phyloP scores from a whole-genome alignment of 495 filamentous ascomycete genomes.

The Tuber magnatum region DNA sequence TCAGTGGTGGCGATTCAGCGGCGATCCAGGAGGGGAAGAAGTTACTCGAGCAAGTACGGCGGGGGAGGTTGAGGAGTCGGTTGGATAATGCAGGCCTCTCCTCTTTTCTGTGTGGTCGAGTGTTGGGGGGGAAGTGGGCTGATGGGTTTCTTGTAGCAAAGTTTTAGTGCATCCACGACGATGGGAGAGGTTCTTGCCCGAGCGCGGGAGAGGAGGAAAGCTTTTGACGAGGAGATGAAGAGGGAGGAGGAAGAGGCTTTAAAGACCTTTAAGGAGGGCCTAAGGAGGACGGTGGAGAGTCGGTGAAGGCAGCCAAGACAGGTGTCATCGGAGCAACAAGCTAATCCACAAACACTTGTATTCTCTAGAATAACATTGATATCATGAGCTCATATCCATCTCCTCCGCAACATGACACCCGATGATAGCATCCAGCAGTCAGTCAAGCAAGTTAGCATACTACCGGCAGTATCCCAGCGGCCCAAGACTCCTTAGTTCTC shows the following conservation, averaged over 20 bases:
- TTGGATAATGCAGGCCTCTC: slow-evolving; percentile 26
- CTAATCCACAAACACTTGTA: not conserved
- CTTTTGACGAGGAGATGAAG: slow-evolving; percentile 36
- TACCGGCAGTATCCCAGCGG: not conserved
- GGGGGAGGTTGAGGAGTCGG: slow-evolving; percentile 22
- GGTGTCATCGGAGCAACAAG: not conserved
- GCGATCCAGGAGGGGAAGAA: not conserved
- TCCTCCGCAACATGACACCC: not conserved
- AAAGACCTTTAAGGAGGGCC: slow-evolving; percentile 32
- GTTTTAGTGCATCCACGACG: not conserved
- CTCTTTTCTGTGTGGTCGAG: not conserved
- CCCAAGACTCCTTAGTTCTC: not conserved
- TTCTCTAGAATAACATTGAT: not conserved
- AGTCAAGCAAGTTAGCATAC: not conserved
- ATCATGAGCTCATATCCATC: not conserved
- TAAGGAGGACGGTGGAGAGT: slow-evolving; percentile 30
- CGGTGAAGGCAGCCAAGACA: not conserved
- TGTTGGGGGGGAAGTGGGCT: not conserved
- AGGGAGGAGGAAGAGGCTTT: slow-evolving; percentile 33
- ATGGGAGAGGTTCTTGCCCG: slow-evolving; percentile 10
- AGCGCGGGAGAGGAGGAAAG: slow-evolving; percentile 24
- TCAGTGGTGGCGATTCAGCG: not conserved
- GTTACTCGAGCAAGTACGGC: slow-evolving; percentile 21
- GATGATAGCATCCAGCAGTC: not conserved
- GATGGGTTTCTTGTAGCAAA: slow-evolving; percentile 16